Evolutionary conservation across 2,329 filamentous ascomycete species (phyloP), one percentile per base, ranked within the genome.

Genomic region (Myriosclerotinia duriaeana): DNA sequence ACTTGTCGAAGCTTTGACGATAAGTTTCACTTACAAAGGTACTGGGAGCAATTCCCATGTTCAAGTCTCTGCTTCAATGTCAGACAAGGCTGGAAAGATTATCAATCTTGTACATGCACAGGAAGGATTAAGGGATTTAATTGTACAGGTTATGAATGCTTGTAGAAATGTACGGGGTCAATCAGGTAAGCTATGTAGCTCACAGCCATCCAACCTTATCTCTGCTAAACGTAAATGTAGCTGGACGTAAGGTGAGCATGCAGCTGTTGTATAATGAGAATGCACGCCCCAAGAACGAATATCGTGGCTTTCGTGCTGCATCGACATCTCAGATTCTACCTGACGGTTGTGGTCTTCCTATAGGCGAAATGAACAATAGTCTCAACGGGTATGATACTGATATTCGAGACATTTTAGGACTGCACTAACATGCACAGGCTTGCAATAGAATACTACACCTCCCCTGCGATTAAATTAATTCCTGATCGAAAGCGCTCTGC

Each of bases 1-100:
- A 38, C 65, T 71, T 6, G 66, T 73, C 22, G 73, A 74, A 58
- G 70, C 72, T 17, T 72, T 74, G 59, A 71, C 66, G 12, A 68
- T 74, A 38, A 54, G 54, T 8, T 72, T 74, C 40, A 56, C 66
- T 17, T 73, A 74, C 50, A 65, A 67, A 20, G 48, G 70, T 58
- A 36, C 46, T 50, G 58, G n/a, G 38, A 26, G 22, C 12, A 48
- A 17, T 20, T 3, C 62, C 4, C 15, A 46, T 26, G 53, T 64
- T 11, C 56, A 63, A 14, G 17, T 68, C 30, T 56, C 58, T 44
- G 44, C 58, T 36, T 62, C 65, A n/a, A 56, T 17, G 42, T 58
- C 48, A 64, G 53, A 20, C 2, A 26, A 52, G 9, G 17, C 46
- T 15, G 48, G 62, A 22, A 52, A 38, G 5, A 26, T 44, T 11